These are phyloP conservation scores for Rhododendron ferrugineum DNA, from an alignment of 148 eudicot species.

Conservation along the genomic window DNA sequence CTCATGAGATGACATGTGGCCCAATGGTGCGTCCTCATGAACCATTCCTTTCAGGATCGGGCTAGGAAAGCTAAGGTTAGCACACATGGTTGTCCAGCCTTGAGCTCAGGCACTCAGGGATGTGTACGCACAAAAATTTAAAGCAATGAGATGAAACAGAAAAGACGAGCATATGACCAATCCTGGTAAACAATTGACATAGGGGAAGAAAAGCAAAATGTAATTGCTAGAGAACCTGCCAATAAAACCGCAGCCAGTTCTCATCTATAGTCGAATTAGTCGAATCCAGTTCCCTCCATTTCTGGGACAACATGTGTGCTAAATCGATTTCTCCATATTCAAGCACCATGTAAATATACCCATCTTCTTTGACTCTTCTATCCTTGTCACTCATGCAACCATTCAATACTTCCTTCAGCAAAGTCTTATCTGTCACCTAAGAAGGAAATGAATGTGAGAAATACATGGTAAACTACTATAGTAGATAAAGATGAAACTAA, in stretches of 20 bases:
- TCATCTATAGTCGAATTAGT: constrained; percentile 62
- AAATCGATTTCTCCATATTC: constrained; percentile 96
- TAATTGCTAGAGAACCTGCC: constrained; percentile 58
- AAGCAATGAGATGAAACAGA: neutral
- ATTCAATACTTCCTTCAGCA: constrained; percentile 27
- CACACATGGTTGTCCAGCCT: neutral
- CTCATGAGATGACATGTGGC: neutral
- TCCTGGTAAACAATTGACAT: neutral
- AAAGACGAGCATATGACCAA: neutral
- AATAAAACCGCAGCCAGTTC: constrained; percentile 95
- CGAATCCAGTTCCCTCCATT: constrained; percentile 78
- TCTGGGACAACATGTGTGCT: constrained; percentile 95
- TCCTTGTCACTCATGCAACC: constrained; percentile 71
- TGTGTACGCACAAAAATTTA: neutral
- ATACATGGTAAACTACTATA: neutral
- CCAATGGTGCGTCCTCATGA: neutral
- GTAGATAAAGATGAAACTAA: neutral
- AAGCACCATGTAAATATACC: constrained; percentile 88
- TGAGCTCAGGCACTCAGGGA: neutral
- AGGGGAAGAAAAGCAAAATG: neutral
- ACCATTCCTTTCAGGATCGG: neutral
- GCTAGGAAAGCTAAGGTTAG: neutral
- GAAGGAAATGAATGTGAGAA: neutral
- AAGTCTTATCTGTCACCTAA: neutral
- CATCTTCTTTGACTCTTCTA: constrained; percentile 76